Conservation (phyloP, 768 basidiomycete genomes). For the Peribolospora baueri region DNA sequence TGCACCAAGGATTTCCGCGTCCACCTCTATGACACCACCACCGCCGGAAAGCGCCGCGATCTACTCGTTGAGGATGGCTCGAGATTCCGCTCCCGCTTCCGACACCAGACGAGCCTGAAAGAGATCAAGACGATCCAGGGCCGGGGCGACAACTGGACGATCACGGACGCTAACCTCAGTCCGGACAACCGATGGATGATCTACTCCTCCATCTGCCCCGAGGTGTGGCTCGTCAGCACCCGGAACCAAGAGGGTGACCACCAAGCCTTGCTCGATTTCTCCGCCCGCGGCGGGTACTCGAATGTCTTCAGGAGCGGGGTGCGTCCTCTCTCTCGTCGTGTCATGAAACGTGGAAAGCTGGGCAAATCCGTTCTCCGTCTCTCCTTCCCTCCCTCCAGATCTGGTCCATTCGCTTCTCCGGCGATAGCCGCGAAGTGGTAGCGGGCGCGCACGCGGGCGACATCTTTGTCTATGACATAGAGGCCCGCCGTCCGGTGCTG, state of each 20-base stretch:
- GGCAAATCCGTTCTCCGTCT: slow-evolving; percentile 29
- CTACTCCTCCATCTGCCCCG: slow-evolving; percentile 49
- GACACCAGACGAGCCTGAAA: slow-evolving; percentile 19
- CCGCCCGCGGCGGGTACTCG: background rate
- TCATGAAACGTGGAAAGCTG: slow-evolving; percentile 45
- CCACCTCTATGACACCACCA: slow-evolving; percentile 60
- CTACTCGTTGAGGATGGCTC: background rate
- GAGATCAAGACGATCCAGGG: slow-evolving; percentile 23
- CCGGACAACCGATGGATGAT: slow-evolving; percentile 39
- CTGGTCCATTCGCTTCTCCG: slow-evolving; percentile 87
- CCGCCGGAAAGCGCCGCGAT: slow-evolving; percentile 18
- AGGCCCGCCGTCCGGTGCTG: slow-evolving; percentile 50
- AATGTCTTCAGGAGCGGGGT: slow-evolving; percentile 3
- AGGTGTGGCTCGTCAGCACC: slow-evolving; percentile 18
- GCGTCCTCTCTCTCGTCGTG: slow-evolving; percentile 35
- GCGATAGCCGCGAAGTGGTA: slow-evolving; percentile 82
- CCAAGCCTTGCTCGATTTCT: slow-evolving; percentile 17
- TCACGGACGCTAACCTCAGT: slow-evolving; percentile 36
- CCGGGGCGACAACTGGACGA: slow-evolving; percentile 38
- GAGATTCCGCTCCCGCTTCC: slow-evolving; percentile 7
- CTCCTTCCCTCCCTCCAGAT: slow-evolving; percentile 41
- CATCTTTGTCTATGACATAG: slow-evolving; percentile 55
- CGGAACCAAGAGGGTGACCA: background rate
- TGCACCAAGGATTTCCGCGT: slow-evolving; percentile 65
- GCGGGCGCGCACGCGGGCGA: slow-evolving; percentile 40